Evolutionary conservation across 257 asterid species (phyloP), one percentile per base, ranked within the genome.

Genomic region (Orobanche coerulescens): DNA sequence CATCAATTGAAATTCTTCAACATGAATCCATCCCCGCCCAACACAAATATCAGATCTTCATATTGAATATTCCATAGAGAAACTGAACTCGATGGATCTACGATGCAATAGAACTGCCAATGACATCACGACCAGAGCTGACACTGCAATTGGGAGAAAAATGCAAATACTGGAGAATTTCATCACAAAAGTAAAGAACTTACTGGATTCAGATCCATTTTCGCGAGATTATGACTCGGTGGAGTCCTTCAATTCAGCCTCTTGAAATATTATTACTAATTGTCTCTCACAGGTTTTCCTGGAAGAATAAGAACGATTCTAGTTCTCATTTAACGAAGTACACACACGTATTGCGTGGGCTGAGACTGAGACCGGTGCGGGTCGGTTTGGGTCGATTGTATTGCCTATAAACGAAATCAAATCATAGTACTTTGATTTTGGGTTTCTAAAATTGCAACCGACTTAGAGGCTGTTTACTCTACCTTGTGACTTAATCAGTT

Each of bases 171-270:
- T 37, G 19, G 10, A 8, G 33, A 52, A 51, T 24, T 52, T 28
- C 40, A 26, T 15, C 12, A 1, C 0, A 31, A n/a, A 34, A 43
- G 58, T 44, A 51, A 50, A 0, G 31, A 31, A 71, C 76, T 65
- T 65, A 71, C 76, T 18, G 71, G 58, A 16, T 71, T 71, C 58
- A 71, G 76, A 71, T 71, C 76, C 76, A 71, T 71, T 42, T 31
- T 61, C 1, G 20, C 33, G 52, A 14, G 42, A 48, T 8, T 25
- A 4, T 24, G 33, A 60, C 12, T 9, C 61, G 66, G 11, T n/a
- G 4, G 28, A 14, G 61, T 10, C 40, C 50, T 59, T 9, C 28
- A 22, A 47, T 22, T 59, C 56, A 25, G 57, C 64, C 40, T 28
- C 44, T 52, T 55, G 24, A 28, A 36, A 19, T 18, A 22, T 24